Base-by-base conservation (phyloP, 1,284 basidiomycete species). In the Mrakiaceae sp. region DNA sequence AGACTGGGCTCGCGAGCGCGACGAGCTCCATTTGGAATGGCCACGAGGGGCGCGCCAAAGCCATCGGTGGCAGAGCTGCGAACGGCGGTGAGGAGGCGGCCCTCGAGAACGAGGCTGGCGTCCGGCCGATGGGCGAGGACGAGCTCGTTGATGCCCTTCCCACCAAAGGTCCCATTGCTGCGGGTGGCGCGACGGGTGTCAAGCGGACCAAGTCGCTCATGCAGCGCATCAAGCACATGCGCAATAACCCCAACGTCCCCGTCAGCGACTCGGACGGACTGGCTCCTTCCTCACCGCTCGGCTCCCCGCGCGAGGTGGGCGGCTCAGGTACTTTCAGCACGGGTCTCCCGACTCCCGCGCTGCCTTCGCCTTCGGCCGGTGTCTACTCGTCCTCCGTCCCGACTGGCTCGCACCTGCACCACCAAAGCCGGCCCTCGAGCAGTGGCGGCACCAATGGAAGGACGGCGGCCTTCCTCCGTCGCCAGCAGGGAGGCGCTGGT, bases 161-260 rank as follows among this genome's bases (percentile, higher is more conserved):
- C 27, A 47, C 10, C 39, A 50, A 56, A 12, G 44, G 52, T 9
- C 40, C 12, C 46, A n/a, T 12, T 5, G 14, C 27, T 3, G 6
- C 27, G 4, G 61, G 66, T 51, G 50, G 65, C 54, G 72, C 67
- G 8, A 27, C 27, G 27, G 74, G 75, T 12, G 72, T 77, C 69
- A 77, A 77, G 70, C 71, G 77, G 39, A 77, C 72, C 27, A 76
- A 76, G 68, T 76, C 75, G 67, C 70, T 78, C 71, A 77, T 78
- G 74, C 76, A 78, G 70, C 76, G 74, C 66, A 70, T 78, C 67
- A 75, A 74, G 71, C 72, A 72, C 63, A 77, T 78, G 77, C 48
- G 65, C 4, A 56, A 66, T 12, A 66, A 60, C 57, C 65, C 65
- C 14, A 66, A 66, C 65, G 65, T 66, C 5, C 65, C 65, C 39